These are phyloP conservation scores for Neopestalotiopsis clavispora DNA, from an alignment of 2,329 filamentous ascomycete genomes.

Conservation along the genomic window DNA sequence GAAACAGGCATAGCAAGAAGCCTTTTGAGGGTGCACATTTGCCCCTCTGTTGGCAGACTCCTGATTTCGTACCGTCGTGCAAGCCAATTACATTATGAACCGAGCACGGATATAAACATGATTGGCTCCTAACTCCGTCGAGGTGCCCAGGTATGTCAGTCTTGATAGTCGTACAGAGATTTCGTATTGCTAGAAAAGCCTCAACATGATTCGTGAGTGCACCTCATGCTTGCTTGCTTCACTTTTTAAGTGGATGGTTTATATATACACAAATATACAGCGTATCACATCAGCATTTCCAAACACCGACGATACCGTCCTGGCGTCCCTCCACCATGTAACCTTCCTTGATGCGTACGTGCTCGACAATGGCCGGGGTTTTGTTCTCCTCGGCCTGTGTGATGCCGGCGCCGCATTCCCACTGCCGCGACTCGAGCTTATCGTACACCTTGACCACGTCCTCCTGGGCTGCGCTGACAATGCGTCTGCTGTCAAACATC, in stretches of 20 bases:
- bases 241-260: neutral
- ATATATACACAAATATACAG: neutral
- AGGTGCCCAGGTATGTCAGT: neutral
- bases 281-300: conserved; percentile 50
- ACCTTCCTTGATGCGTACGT: conserved; percentile 88
- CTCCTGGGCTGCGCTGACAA: conserved; percentile 88
- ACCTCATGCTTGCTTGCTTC: neutral
- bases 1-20: too few relatives aligned
- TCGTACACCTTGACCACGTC: conserved; percentile 98
- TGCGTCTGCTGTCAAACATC: conserved; percentile 93
- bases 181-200: neutral
- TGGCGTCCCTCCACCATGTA: conserved; percentile 90
- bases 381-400: conserved; percentile 69
- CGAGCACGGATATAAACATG: neutral
- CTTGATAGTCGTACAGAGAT: neutral
- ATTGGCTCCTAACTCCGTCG: neutral
- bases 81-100: neutral
- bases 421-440: conserved; percentile 93
- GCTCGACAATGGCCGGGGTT: conserved; percentile 74
- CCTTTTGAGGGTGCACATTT: too few relatives aligned
- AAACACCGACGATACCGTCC: conserved; percentile 88
- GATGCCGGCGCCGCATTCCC: conserved; percentile 91
- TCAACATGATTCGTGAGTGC: neutral
- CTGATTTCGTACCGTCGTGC: neutral
- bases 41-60: neutral